Evolutionary conservation across 306 rosid species (phyloP).

Genomic region (Parietaria judaica): DNA sequence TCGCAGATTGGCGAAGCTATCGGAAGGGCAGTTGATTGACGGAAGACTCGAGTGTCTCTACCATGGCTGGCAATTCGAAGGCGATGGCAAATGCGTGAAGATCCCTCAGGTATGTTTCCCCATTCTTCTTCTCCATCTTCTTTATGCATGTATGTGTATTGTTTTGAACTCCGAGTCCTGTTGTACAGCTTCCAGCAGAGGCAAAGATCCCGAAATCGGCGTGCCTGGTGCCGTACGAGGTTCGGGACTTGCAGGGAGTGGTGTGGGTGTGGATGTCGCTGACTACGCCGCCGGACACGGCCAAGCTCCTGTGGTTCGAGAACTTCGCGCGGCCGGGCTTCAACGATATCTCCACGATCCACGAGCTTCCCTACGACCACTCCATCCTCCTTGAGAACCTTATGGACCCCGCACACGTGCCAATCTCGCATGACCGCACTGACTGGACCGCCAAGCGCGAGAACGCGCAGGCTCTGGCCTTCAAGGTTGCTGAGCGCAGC

Average conservation of each 20-base stretch:
- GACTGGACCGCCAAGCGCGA: conserved; percentile 81
- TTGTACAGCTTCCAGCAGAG: conserved; percentile 70
- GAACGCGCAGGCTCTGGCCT: conserved; percentile 67
- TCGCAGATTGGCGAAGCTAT: conserved; percentile 85
- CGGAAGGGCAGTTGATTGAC: conserved; percentile 91
- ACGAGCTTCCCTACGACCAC: conserved; percentile 97
- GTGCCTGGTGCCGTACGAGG: conserved; percentile 67
- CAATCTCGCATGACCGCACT: conserved; percentile 93
- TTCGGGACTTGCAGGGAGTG: conserved; percentile 87
- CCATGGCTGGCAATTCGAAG: conserved; percentile 98
- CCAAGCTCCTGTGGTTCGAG: conserved; percentile 81
- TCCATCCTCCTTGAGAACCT: conserved; percentile 90
- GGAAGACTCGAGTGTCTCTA: conserved; percentile 88
- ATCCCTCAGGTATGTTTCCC: conserved; percentile 73
- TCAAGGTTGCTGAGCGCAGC: conserved; percentile 68
- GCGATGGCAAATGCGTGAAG: conserved; percentile 88
- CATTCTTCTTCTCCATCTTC: background rate
- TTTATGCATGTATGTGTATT: conserved; percentile 5
- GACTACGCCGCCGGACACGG: conserved; percentile 49
- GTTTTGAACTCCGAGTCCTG: no score
- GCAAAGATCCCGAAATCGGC: conserved; percentile 88
- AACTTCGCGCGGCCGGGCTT: conserved; percentile 82
- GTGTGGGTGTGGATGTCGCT: conserved; percentile 98
- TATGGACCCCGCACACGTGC: conserved; percentile 96
- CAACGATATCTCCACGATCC: conserved; percentile 63